A percentile compares a stretch with the other conserved stretches of the same genome.
Evolutionary conservation across 2,329 filamentous ascomycete species (phyloP).

Genomic region (Cadophora sp.): DNA sequence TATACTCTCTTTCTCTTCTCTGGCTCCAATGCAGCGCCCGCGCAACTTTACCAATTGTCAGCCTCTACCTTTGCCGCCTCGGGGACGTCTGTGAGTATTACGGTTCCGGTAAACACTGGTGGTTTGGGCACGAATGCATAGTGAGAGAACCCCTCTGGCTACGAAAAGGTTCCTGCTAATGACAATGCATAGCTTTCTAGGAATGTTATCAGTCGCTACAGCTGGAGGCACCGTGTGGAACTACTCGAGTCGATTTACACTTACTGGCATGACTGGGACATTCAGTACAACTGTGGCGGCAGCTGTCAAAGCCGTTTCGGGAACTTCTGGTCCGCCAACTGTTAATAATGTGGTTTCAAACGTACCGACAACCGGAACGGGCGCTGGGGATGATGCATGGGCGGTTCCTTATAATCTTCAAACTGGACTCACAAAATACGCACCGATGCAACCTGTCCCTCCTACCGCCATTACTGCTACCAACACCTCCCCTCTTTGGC

Average conservation of each 20-base stretch:
- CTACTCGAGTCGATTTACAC: conserved; percentile 69
- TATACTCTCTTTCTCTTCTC: conserved; percentile 67
- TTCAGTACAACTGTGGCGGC: conserved; percentile 54
- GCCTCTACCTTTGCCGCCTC: conserved; percentile 35
- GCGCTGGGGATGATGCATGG: conserved; percentile 35
- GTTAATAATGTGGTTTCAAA: conserved; percentile 35
- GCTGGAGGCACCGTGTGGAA: conserved; percentile 63
- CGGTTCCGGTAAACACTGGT: conserved; percentile 39
- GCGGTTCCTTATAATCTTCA: conserved; percentile 46
- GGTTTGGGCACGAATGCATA: conserved; percentile 44
- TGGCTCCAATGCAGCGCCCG: conserved; percentile 59
- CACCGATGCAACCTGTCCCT: conserved; percentile 50
- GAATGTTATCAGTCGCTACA: conserved; percentile 61
- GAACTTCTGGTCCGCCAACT: conserved; percentile 47
- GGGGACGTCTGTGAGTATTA: conserved; percentile 38
- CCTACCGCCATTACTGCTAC: conserved; percentile 49
- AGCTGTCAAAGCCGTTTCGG: conserved; percentile 46
- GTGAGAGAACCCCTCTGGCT: conserved; percentile 34
- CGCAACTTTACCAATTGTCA: conserved; percentile 55
- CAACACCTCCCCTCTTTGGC: conserved; percentile 46
- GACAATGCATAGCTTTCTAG: conserved; percentile 56
- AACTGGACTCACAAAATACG: conserved; percentile 48
- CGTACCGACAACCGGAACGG: conserved; percentile 18
- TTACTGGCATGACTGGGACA: conserved; percentile 67
- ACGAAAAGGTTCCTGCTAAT: conserved; percentile 17